These are phyloP conservation scores for Boechera stricta DNA, from an alignment of 345 rosid species.

Conservation along the genomic window DNA sequence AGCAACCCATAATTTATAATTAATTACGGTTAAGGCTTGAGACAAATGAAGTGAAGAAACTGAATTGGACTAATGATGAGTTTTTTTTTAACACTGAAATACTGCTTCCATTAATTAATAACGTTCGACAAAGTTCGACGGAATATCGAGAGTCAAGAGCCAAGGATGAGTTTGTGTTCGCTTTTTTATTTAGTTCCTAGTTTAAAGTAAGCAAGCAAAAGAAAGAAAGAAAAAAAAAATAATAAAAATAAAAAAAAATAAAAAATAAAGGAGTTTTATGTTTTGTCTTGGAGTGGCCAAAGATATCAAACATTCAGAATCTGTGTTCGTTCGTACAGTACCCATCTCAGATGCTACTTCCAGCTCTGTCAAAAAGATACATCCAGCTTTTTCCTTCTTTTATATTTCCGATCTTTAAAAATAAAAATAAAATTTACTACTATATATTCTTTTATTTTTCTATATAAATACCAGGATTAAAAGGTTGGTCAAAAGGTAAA, in stretches of 20 bases:
- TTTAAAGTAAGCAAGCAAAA: background rate
- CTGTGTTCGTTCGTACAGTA: background rate
- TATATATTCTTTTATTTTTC: background rate
- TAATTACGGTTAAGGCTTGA: background rate
- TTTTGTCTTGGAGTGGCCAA: slow-evolving; percentile 12
- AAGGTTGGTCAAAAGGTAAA: background rate
- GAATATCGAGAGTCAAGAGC: too few relatives aligned
- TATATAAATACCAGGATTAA: background rate
- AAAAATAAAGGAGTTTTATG: background rate
- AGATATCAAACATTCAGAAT: background rate
- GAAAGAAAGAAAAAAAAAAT: background rate
- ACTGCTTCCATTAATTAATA: too few relatives aligned
- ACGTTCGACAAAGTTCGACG: too few relatives aligned
- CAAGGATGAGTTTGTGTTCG: background rate
- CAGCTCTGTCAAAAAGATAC: background rate
- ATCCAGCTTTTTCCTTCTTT: background rate
- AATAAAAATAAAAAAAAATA: too few relatives aligned
- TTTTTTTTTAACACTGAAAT: background rate
- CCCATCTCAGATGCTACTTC: background rate
- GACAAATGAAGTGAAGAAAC: background rate
- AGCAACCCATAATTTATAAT: background rate
- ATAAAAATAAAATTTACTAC: background rate
- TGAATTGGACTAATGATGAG: background rate
- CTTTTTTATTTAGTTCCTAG: background rate
- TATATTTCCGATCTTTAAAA: background rate